Evolutionary conservation across 108 stramenopile genomes (phyloP).

Genomic region (Bacterosira constricta): DNA sequence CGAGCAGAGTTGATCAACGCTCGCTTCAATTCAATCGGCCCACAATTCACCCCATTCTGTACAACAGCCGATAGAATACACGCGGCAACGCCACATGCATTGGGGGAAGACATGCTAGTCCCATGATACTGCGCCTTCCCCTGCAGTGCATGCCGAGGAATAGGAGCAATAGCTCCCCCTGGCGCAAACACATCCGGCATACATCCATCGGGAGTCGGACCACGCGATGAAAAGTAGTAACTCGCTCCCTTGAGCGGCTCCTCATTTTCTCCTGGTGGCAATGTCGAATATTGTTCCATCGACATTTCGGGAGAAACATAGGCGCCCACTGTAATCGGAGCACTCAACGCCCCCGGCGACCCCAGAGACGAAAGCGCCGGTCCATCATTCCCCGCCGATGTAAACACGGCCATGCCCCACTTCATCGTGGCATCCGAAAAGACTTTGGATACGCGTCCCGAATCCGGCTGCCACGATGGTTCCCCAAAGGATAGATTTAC

Average conservation of each 20-base stretch:
- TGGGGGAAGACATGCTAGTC: conserved; percentile 80
- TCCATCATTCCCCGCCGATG: conserved; percentile 91
- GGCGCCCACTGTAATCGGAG: conserved; percentile 81
- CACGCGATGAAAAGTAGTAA: conserved; percentile 87
- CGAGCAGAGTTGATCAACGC: conserved; percentile 86
- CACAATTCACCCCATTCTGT: conserved; percentile 46
- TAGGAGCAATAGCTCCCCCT: conserved; percentile 89
- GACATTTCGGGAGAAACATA: conserved; percentile 82
- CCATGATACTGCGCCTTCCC: conserved; percentile 88
- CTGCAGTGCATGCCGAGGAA: conserved; percentile 85
- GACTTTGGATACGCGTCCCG: conserved; percentile 69
- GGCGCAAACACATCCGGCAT: conserved; percentile 78
- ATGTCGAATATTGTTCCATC: conserved; percentile 61
- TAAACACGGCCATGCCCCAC: conserved; percentile 76
- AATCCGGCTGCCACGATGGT: conserved; percentile 60
- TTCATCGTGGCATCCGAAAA: conserved; percentile 70
- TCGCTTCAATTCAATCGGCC: conserved; percentile 62
- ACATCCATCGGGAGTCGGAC: conserved; percentile 85
- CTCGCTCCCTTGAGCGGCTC: conserved; percentile 38
- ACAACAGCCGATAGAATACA: conserved; percentile 81
- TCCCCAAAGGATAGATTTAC: conserved; percentile 93
- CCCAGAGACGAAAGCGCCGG: conserved; percentile 89
- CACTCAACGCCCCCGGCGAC: conserved; percentile 76
- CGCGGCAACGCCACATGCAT: conserved; percentile 84
- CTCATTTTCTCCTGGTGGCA: conserved; percentile 1